phyloP scores from a whole-genome alignment of 2,329 filamentous ascomycete species.

The Nannizzia gypsea region DNA sequence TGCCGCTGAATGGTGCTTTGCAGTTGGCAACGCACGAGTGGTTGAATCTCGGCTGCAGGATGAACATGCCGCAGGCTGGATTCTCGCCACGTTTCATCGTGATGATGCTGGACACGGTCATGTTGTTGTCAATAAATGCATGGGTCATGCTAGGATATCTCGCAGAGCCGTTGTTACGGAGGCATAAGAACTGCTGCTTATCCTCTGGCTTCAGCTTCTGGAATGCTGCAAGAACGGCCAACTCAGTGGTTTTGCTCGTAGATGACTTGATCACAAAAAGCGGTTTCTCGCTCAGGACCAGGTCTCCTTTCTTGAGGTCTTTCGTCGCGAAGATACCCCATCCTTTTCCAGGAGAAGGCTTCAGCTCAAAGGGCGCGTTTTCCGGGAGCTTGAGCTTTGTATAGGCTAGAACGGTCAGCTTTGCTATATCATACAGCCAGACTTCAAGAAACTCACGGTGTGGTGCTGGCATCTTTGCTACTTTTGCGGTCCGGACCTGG shows the following conservation, averaged over 20 bases:
- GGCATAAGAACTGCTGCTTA: conserved; percentile 3
- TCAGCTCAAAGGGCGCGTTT: conserved; percentile 10
- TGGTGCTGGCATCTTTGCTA: not conserved
- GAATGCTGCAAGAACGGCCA: conserved; percentile 1
- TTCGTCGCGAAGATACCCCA: not conserved
- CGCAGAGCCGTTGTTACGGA: not conserved
- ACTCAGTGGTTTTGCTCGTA: not conserved
- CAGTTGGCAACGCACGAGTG: conserved; percentile 21
- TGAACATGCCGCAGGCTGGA: not conserved
- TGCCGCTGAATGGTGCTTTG: conserved; percentile 10
- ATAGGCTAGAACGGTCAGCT: conserved; percentile 8
- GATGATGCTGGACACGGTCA: not conserved
- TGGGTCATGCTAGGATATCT: not conserved
- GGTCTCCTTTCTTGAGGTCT: not conserved
- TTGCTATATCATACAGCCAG: not conserved
- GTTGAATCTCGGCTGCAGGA: conserved; percentile 13
- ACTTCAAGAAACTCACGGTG: not conserved
- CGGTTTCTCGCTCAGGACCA: not conserved
- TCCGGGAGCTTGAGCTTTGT: conserved; percentile 7
- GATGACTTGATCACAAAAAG: not conserved
- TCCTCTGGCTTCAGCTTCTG: conserved; percentile 1
- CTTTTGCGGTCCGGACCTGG: not conserved
- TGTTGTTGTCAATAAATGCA: not conserved
- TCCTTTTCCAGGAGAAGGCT: conserved; percentile 5
- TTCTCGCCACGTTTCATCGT: not conserved